Evolutionary conservation across 257 asterid genomes (phyloP), one percentile per base, ranked within the genome.

Genomic region (Prunella vulgaris): DNA sequence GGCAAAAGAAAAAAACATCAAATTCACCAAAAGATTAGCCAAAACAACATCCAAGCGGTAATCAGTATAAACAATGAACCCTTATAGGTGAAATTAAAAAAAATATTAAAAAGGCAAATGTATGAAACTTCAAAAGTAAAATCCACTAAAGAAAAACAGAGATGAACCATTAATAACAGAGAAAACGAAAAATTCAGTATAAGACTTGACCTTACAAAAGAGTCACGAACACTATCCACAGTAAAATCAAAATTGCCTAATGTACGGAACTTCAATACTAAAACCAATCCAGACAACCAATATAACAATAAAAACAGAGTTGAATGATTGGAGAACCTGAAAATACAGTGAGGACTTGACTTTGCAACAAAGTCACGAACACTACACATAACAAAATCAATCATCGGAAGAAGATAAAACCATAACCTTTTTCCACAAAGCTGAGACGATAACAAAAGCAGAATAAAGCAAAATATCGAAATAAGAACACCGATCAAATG

Each of bases 301-400:
- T 42, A 59, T 59, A 48, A 22, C 70, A 63, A 21, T 49, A 1
- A 74, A 28, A 58, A 64, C 71, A 62, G 62, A 71, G 71, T 25
- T 8, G 22, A 32, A 22, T 71, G 38, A 20, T n/a, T 5, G 12
- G 17, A 28, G 2, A 58, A 25, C 57, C 54, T 24, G n/a, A 8
- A 53, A 53, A 33, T 13, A 10, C 67, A 69, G 56, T 76, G 9
- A 52, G 72, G 64, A 44, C 42, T 52, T 22, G 10, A 74, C 75
- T 64, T 37, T 42, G 51, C 13, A 25, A 52, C 52, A 62, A 57
- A 54, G 57, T 32, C 38, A 48, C 32, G 53, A 46, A 38, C 69
- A 42, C 74, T 60, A 73, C 54, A 57, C 71, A 79, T 13, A 77
- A 37, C 15, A 65, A 28, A 72, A 75, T 75, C 72, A 66, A 44